Evolutionary conservation across 176 grass and related monocot species (phyloP), one percentile per base, ranked within the genome.

Genomic region (Puya raimondii): DNA sequence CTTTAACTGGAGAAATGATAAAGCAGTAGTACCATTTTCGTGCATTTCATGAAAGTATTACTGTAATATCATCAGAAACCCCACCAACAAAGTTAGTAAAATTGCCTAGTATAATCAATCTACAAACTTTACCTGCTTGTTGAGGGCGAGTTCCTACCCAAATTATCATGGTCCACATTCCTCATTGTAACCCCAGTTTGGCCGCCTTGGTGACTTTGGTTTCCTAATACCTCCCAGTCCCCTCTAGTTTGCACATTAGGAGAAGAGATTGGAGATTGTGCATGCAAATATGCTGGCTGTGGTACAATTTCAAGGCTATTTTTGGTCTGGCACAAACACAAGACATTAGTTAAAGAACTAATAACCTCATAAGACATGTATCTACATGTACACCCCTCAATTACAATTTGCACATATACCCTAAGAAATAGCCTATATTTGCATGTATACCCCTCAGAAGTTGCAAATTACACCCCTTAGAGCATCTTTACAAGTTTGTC

Each of bases 221-320:
- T 79, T 51, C 67, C 70, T 50, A 52, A 70, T 75, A 73, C 48
- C 42, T 81, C 84, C 89, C 81, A 92, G 65, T 87, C 65, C 65
- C 64, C 64, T 81, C 76, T 88, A 57, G 71, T 67, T 83, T 92
- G 89, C 66, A 81, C 65, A 74, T 66, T 80, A 20, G 86, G 84
- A 80, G 86, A 92, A 72, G 84, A 85, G 54, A 92, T 83, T 23
- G 89, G 89, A 57, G 89, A 92, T 59, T 90, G 93, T 23, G 81
- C 54, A 9, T 92, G 81, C 70, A 73, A 64, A 83, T 92, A 92
- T 61, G 80, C 9, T 76, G 80, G 56, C 64, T 87, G 89, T 23
- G 89, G 74, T 65, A 90, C 81, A 81, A 97, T 81, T 76, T 87
- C 89, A 29, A 90, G 75, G 73, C 53, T 76, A 81, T 53, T 80